A percentile compares a stretch with the other conserved stretches of the same genome.
These are phyloP conservation scores for Myriosclerotinia curreyana DNA, from an alignment of 2,329 filamentous ascomycete genomes.

Conservation along the genomic window DNA sequence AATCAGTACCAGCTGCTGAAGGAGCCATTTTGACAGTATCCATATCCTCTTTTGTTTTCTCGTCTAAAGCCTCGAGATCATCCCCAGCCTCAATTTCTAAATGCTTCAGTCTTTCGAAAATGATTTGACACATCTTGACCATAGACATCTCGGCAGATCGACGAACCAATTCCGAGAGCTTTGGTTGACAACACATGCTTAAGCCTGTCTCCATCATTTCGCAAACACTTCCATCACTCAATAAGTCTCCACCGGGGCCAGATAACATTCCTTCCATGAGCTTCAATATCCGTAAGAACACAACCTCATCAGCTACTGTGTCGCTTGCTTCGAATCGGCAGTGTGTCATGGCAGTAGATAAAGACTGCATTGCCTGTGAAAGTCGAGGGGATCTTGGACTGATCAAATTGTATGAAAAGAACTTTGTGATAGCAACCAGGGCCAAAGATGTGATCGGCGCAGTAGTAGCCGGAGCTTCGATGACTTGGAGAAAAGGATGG, in stretches of 20 bases:
- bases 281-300: slow-evolving; percentile 88
- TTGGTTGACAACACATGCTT: slow-evolving; percentile 93
- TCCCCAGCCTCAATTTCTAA: slow-evolving; percentile 73
- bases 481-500: slow-evolving; percentile 93
- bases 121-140: slow-evolving; percentile 98
- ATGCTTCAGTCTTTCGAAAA: slow-evolving; percentile 89
- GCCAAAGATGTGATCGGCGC: slow-evolving; percentile 95
- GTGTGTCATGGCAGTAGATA: slow-evolving; percentile 93
- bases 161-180: slow-evolving; percentile 85
- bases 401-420: slow-evolving; percentile 92
- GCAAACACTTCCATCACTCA: slow-evolving; percentile 98
- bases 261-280: slow-evolving; percentile 99
- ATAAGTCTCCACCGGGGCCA: slow-evolving; percentile 81
- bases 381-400: slow-evolving; percentile 81
- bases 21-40: slow-evolving; percentile 83
- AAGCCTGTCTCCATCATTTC: slow-evolving; percentile 99
- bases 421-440: slow-evolving; percentile 90
- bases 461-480: slow-evolving; percentile 92
- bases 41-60: slow-evolving; percentile 64
- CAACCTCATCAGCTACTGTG: slow-evolving; percentile 90
- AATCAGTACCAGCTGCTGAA: slow-evolving; percentile 61
- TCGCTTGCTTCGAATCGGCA: slow-evolving; percentile 97
- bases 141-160: slow-evolving; percentile 93
- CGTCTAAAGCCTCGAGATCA: slow-evolving; percentile 63
- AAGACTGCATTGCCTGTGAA: slow-evolving; percentile 85